Conservation (phyloP, 1,139 yeast species). For the Nakaseomyces glabratus region DNA sequence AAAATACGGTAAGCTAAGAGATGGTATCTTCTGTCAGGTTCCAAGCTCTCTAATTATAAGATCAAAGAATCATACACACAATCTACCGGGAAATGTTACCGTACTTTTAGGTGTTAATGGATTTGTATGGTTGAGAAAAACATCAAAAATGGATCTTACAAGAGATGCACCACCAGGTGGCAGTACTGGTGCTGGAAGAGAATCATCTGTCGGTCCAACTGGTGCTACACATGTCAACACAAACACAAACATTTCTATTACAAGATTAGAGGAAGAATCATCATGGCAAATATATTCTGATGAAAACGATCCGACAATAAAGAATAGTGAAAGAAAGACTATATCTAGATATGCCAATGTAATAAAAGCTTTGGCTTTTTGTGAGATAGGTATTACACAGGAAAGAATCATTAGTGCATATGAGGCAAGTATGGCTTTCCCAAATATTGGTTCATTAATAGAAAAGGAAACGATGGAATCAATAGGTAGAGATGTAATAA, state of each 20-base stretch:
- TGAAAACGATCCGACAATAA: conserved; percentile 60
- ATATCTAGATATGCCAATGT: conserved; percentile 83
- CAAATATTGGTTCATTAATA: conserved; percentile 62
- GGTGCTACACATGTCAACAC: conserved; percentile 41
- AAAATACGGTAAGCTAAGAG: conserved; percentile 88
- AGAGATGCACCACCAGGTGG: conserved; percentile 30
- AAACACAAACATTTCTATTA: conserved; percentile 62
- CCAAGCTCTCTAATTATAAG: conserved; percentile 78
- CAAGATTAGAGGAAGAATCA: conserved; percentile 86
- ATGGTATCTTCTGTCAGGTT: conserved; percentile 73
- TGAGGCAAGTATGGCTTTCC: conserved; percentile 79
- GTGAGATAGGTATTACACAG: conserved; percentile 82
- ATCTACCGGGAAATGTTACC: conserved; percentile 84
- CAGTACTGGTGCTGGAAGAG: conserved; percentile 35
- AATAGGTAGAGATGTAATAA: conserved; percentile 67
- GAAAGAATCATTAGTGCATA: conserved; percentile 71
- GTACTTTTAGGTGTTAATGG: conserved; percentile 92
- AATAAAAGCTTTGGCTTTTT: conserved; percentile 65
- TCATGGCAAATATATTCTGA: conserved; percentile 95
- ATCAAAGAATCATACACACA: conserved; percentile 77
- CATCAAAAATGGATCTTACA: conserved; percentile 36
- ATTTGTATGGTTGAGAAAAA: conserved; percentile 81
- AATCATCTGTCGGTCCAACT: conserved; percentile 25
- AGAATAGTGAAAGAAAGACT: conserved; percentile 53
- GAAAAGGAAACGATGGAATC: conserved; percentile 67